A percentile compares a stretch with the other conserved stretches of the same genome.
Conservation (phyloP, 495 filamentous ascomycete species). For the Letharia lupina region DNA sequence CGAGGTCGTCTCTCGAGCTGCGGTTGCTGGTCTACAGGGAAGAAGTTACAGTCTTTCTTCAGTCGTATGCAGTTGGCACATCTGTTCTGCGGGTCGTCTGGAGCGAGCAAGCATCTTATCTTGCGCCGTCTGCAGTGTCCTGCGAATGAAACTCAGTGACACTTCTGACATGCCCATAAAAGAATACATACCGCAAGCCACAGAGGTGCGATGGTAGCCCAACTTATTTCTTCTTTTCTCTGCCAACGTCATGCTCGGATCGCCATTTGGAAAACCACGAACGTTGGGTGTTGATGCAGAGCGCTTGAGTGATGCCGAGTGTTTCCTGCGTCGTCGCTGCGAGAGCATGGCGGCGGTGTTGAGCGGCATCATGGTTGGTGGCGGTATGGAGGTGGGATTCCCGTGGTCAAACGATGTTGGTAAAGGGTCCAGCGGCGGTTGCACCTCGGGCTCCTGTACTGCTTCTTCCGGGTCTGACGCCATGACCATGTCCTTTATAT, state of each 20-base stretch:
- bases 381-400: conserved; percentile 14
- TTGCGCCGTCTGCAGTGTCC: conserved; percentile 93
- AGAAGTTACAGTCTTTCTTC: conserved; percentile 94
- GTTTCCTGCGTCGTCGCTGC: conserved; percentile 22
- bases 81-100: conserved; percentile 69
- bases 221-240: conserved; percentile 95
- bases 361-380: conserved; percentile 21
- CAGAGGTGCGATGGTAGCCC: conserved; percentile 93
- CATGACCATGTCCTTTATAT: conserved; percentile 21
- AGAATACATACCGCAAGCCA: conserved; percentile 72
- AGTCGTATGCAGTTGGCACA: conserved; percentile 94
- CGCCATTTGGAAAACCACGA: conserved; percentile 42
- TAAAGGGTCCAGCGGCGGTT: conserved; percentile 13
- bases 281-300: conserved; percentile 61
- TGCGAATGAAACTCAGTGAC: conserved; percentile 33
- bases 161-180: not conserved
- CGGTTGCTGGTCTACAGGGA: conserved; percentile 80
- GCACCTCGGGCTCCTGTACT: conserved; percentile 11
- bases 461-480: conserved; percentile 20
- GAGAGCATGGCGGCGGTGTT: conserved; percentile 18
- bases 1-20: conserved; percentile 47
- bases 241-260: conserved; percentile 40
- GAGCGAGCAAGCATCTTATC: conserved; percentile 80
- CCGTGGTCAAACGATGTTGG: conserved; percentile 16
- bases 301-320: conserved; percentile 40